Percentiles rank a stretch among this genome's conserved stretches.
phyloP scores from a whole-genome alignment of 2,329 filamentous ascomycete species.

The Neonectria neomacrospora region DNA sequence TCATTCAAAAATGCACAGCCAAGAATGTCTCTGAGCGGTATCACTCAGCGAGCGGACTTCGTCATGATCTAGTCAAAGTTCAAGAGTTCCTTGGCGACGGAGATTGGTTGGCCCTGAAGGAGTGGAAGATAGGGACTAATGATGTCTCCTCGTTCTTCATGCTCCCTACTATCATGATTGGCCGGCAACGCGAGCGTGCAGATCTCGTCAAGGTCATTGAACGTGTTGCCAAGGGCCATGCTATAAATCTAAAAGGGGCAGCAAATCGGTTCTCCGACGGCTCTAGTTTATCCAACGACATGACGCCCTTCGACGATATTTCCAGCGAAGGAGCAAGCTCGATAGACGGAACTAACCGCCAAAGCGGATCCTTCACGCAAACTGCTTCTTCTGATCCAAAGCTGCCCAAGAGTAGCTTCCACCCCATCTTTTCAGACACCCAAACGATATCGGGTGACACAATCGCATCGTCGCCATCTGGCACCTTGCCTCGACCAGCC shows the following conservation, averaged over 20 bases:
- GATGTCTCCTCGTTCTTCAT: conserved; percentile 95
- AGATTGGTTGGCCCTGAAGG: conserved; percentile 74
- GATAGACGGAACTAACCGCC: conserved; percentile 60
- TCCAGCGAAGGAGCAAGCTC: conserved; percentile 72
- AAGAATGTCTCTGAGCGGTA: conserved; percentile 90
- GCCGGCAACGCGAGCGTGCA: conserved; percentile 77
- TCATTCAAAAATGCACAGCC: conserved; percentile 92
- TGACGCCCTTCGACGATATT: conserved; percentile 60
- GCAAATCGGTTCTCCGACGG: conserved; percentile 62
- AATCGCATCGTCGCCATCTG: conserved; percentile 59
- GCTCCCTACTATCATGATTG: conserved; percentile 83
- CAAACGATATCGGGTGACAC: conserved; percentile 58
- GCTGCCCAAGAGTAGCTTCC: conserved; percentile 51
- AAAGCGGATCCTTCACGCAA: conserved; percentile 62
- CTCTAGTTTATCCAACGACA: conserved; percentile 64
- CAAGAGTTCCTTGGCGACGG: conserved; percentile 80
- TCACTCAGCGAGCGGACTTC: conserved; percentile 87
- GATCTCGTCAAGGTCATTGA: conserved; percentile 80
- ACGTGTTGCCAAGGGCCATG: conserved; percentile 75
- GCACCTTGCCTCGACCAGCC: conserved; percentile 50
- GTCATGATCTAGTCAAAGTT: conserved; percentile 80
- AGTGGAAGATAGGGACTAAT: conserved; percentile 81
- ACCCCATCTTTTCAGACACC: conserved; percentile 56
- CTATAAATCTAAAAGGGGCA: conserved; percentile 55
- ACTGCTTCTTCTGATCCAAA: conserved; percentile 56